Base-by-base conservation (phyloP, 2,329 filamentous ascomycete genomes). In the Monascus ruber region DNA sequence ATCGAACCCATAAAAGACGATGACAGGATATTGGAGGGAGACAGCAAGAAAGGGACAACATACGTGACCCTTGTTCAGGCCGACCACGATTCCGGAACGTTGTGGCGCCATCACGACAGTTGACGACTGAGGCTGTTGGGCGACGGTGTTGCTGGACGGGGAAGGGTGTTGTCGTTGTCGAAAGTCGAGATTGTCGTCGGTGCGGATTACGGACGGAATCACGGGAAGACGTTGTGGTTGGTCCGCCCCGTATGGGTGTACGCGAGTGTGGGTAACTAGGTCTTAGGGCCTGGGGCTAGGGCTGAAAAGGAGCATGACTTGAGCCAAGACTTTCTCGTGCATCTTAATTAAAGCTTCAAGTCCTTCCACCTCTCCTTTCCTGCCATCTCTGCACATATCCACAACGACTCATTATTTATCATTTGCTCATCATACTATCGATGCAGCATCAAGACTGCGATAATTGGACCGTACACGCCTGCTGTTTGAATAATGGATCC, bases 31-130 rank as follows among this genome's bases (percentile, higher is more conserved):
- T 32, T 31, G 8, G 9, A 25, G 35, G 40, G 31, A 45, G 41
- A 40, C 32, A 38, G 33, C 39, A 38, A 38, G 47, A 49, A 43
- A 48, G 32, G 17, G 46, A 27, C 48, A 52, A 79, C 77, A 62
- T 78, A 81, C 77, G 64, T 79, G 76, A 63, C 77, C 77, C 59
- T 70, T 70, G 68, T 81, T 81, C 58, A 78, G 63, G 61, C 77
- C 77, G 59, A 73, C 63, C 64, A 71, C 67, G 61, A 81, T 66
- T 58, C 69, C 69, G 60, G 65, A 64, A 51, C 65, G 64, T 64
- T 71, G 66, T 55, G 67, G 66, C 48, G 67, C 66, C 69, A 71
- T 71, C 56, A 60, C 63, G 62, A 63, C 53, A 52, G 55, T 58
- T 60, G 55, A 50, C 53, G 17, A 17, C 17, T 17, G 50, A 52